These are phyloP conservation scores for Vaccinium vitisidaea DNA, from an alignment of 148 eudicot genomes.

Conservation along the genomic window DNA sequence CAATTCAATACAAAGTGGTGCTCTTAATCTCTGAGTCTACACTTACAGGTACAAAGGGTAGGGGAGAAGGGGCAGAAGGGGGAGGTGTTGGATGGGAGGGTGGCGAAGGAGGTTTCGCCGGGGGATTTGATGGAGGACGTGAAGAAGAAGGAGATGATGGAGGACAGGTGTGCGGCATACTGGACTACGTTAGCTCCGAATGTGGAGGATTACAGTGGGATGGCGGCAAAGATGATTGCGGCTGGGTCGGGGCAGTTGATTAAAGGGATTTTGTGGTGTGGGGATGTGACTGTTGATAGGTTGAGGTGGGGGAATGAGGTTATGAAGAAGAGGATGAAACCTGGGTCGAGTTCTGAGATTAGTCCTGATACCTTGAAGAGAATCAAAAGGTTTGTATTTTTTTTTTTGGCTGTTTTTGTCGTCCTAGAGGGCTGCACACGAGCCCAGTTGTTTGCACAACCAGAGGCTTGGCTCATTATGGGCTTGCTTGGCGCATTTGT, in stretches of 20 bases:
- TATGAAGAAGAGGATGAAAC: constrained; percentile 56
- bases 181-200: constrained; percentile 98
- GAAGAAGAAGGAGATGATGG: constrained; percentile 61
- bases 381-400: constrained; percentile 56
- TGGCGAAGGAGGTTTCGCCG: constrained; percentile 51
- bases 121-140: constrained; percentile 42
- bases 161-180: constrained; percentile 73
- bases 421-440: no score
- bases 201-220: constrained; percentile 90
- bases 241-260: constrained; percentile 78
- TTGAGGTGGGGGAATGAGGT: constrained; percentile 84
- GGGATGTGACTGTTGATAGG: constrained; percentile 86
- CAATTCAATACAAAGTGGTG: not conserved
- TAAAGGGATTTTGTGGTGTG: constrained; percentile 98
- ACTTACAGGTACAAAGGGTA: constrained; percentile 35
- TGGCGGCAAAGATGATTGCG: constrained; percentile 71
- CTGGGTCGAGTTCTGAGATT: constrained; percentile 43
- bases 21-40: not conserved
- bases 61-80: constrained; percentile 35
- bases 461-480: no score
- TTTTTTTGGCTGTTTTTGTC: constrained; percentile 13
- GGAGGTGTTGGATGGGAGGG: constrained; percentile 40
- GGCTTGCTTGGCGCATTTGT: no score
- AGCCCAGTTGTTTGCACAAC: no score
- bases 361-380: constrained; percentile 67